Evolutionary conservation across 306 rosid species (phyloP), one percentile per base, ranked within the genome.

Genomic region (Mimosa bimucronata): DNA sequence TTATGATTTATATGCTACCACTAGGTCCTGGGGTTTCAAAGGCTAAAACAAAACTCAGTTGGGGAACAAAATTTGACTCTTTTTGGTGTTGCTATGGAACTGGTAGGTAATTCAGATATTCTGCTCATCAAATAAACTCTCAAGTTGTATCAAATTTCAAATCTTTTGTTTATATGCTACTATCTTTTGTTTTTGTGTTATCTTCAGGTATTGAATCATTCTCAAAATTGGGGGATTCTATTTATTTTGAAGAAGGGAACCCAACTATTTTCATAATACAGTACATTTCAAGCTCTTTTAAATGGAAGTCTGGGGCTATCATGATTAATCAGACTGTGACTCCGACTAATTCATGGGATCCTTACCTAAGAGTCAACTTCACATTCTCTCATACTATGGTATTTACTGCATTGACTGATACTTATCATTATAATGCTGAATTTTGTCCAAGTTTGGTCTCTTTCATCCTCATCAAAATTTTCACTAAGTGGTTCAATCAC

Each of bases 81-180:
- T 58, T 58, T 58, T 58, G 65, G 65, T 58, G 65, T 58, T 58
- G 65, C 15, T 58, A 58, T 58, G 65, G 31, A 58, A 58, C 65
- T 9, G 65, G 65, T 58, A 58, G 65, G 65, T 58, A 58, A 58
- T 58, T 58, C 30, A 58, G 1, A 58, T 58, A 8, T 58, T 10
- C 8, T 9, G 2, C 25, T 57, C 6, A 9, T 55, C 28, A 53
- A 19, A 9, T 9, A 21, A 21, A 16, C 8, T 55, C 62, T 55
- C 62, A 9, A 0, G 9, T 21, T 55, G 11, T 55, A 55, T 55
- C 61, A 23, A 3, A 9, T 4, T 23, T 7, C 15, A 55, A 52
- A n/a, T n/a, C n/a, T n/a, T n/a, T n/a, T n/a, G n/a, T n/a, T n/a
- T n/a, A n/a, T 13, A n/a, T 4, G 12, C 52, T 4, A 15, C n/a